Evolutionary conservation across 2,329 filamentous ascomycete species (phyloP).

Genomic region (Allantophomopsis lycopodina): DNA sequence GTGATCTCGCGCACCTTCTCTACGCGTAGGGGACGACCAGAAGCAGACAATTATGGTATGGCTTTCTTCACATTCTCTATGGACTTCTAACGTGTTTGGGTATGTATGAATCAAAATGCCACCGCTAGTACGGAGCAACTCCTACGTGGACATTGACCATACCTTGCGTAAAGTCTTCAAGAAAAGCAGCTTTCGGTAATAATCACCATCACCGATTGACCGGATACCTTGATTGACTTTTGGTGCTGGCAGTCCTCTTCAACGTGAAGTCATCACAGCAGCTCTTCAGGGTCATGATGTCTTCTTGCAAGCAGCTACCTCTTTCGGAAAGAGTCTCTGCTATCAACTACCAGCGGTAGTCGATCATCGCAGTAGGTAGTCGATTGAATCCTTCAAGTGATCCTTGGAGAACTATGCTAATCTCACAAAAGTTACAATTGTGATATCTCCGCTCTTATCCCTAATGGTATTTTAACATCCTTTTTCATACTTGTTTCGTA

Average conservation of each 20-base stretch:
- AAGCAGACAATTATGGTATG: too few species aligned
- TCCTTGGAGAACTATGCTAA: conserved; percentile 1
- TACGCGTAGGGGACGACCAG: too few species aligned
- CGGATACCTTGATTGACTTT: neutral
- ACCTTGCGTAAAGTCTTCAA: conserved; percentile 61
- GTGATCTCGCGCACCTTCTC: too few species aligned
- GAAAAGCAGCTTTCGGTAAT: conserved; percentile 58
- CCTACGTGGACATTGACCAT: conserved; percentile 55
- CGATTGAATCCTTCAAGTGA: neutral
- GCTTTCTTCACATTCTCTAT: too few species aligned
- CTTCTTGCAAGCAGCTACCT: conserved; percentile 81
- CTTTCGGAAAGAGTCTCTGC: conserved; percentile 87
- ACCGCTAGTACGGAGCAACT: conserved; percentile 28
- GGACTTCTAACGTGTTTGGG: too few species aligned
- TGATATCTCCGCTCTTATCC: conserved; percentile 77
- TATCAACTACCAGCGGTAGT: conserved; percentile 86
- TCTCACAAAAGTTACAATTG: conserved; percentile 57
- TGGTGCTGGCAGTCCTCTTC: conserved; percentile 48
- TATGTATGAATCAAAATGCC: conserved; percentile 7
- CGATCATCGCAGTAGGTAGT: conserved; percentile 61
- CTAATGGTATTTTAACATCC: conserved; percentile 51
- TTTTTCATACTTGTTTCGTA: neutral
- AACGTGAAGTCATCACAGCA: conserved; percentile 76
- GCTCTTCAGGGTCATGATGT: conserved; percentile 78
- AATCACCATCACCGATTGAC: conserved; percentile 3